These are phyloP conservation scores for Dianthus caryophyllus DNA, from an alignment of 148 eudicot genomes.

Conservation along the genomic window DNA sequence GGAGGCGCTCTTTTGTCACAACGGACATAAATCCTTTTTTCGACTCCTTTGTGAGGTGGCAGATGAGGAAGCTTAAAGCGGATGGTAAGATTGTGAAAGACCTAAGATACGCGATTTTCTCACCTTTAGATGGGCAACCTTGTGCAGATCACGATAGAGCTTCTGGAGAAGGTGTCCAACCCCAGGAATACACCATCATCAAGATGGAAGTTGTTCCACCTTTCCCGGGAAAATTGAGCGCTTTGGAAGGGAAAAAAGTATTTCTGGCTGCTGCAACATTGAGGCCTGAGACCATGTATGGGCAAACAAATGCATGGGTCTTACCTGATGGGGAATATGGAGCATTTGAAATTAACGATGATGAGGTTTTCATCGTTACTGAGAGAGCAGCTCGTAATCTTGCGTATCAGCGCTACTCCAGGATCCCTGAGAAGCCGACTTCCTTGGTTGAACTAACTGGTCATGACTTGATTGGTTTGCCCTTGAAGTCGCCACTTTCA, in stretches of 20 bases:
- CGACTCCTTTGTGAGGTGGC: conserved; percentile 88
- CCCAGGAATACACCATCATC: conserved; percentile 86
- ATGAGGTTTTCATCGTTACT: conserved; percentile 64
- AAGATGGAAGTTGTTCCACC: conserved; percentile 89
- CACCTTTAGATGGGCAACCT: conserved; percentile 90
- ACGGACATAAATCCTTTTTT: conserved; percentile 76
- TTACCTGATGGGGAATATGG: conserved; percentile 87
- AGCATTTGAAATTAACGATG: conserved; percentile 81
- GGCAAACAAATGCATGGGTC: conserved; percentile 95
- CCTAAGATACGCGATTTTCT: conserved; percentile 63
- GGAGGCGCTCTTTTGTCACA: conserved; percentile 88
- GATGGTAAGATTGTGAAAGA: conserved; percentile 85
- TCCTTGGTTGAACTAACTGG: conserved; percentile 80
- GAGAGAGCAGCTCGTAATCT: conserved; percentile 76
- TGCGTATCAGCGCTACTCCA: conserved; percentile 71
- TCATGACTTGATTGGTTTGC: conserved; percentile 77
- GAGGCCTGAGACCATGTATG: conserved; percentile 93
- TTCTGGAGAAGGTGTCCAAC: conserved; percentile 94
- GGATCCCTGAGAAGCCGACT: conserved; percentile 64
- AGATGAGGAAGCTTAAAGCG: conserved; percentile 67
- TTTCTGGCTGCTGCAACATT: conserved; percentile 89
- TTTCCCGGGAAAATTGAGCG: conserved; percentile 54
- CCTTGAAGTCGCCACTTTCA: conserved; percentile 75
- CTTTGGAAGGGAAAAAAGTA: conserved; percentile 65
- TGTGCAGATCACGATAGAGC: conserved; percentile 98